phyloP scores from a whole-genome alignment of 129 eudicot genomes.

The Lactuca sativa region DNA sequence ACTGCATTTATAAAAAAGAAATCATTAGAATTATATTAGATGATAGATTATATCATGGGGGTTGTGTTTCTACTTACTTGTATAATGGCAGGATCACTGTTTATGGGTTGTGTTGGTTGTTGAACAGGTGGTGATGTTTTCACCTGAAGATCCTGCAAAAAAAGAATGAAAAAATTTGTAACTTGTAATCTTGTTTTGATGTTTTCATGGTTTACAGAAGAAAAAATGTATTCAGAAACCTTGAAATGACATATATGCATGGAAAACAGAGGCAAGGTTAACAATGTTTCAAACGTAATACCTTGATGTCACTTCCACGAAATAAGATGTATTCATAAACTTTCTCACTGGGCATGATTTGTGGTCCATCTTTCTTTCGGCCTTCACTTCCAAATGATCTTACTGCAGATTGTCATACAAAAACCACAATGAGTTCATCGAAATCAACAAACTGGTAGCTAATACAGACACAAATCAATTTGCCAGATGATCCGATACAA shows the following conservation, averaged over 20 bases:
- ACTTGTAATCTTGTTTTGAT: background rate
- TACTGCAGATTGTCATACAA: conserved; percentile 41
- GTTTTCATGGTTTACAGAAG: background rate
- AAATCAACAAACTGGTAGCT: background rate
- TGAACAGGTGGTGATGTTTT: conserved; percentile 80
- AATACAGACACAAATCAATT: background rate
- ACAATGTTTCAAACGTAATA: conserved; percentile 2
- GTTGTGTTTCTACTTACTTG: conserved; percentile 46
- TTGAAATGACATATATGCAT: too few relatives aligned
- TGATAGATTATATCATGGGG: background rate
- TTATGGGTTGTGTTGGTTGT: conserved; percentile 42
- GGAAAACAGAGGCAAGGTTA: background rate
- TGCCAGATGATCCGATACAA: background rate
- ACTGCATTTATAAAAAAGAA: conserved; percentile 39
- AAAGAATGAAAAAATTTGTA: background rate
- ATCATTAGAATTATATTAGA: background rate
- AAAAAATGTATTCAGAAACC: too few relatives aligned
- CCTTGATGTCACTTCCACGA: conserved; percentile 97
- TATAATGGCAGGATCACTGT: conserved; percentile 81
- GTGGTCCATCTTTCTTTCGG: conserved; percentile 85
- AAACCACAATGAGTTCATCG: background rate
- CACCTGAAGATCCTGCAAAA: conserved; percentile 76
- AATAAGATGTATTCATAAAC: conserved; percentile 83
- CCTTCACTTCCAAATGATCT: conserved; percentile 95
- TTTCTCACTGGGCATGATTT: conserved; percentile 73